Evolutionary conservation across 139 green algal species (phyloP).

Genomic region (Haematococcus lacustris): DNA sequence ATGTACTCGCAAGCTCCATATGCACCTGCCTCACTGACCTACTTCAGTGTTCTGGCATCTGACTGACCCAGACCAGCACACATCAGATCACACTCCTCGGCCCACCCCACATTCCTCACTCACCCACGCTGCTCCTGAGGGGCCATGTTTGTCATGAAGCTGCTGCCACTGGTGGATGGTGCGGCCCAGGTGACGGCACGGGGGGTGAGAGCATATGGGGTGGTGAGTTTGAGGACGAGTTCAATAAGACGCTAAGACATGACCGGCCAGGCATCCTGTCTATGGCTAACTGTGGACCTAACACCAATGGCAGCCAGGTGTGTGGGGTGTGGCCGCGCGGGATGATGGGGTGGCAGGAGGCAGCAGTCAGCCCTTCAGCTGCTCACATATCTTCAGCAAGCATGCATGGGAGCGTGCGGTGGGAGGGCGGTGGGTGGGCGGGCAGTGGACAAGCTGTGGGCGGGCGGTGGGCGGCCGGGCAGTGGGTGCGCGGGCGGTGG

Average conservation of each 20-base stretch:
- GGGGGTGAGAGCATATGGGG: conserved; percentile 96
- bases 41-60: too few species aligned
- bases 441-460: not conserved
- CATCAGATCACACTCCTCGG: too few species aligned
- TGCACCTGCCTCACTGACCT: too few species aligned
- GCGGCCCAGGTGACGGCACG: conserved; percentile 87
- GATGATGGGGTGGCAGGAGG: not conserved
- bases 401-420: not conserved
- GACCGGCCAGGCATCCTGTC: conserved; percentile 76
- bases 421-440: not conserved
- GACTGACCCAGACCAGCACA: too few species aligned
- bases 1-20: too few species aligned
- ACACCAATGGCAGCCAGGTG: conserved; percentile 50
- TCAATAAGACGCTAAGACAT: conserved; percentile 79
- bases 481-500: too few species aligned
- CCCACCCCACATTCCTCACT: too few species aligned
- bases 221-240: conserved; percentile 96
- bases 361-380: not conserved
- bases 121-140: too few species aligned
- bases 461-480: too few species aligned
- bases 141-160: too few species aligned
- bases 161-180: too few species aligned
- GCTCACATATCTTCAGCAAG: not conserved
- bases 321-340: not conserved
- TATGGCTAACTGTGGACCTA: conserved; percentile 45